Base-by-base conservation (phyloP, 2,329 filamentous ascomycete species). In the Apiospora hydei region DNA sequence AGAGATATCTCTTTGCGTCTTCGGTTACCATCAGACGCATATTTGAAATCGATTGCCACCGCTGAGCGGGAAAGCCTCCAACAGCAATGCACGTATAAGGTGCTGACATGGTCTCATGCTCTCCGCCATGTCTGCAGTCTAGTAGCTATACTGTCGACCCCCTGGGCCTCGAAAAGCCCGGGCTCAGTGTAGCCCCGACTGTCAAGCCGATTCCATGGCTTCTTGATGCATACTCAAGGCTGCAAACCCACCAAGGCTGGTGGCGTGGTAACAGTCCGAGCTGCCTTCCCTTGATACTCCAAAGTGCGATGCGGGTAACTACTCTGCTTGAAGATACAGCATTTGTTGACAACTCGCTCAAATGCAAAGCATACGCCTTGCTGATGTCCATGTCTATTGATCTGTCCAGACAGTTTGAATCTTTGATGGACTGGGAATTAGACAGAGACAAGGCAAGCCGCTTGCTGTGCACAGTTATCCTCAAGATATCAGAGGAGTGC, bases 111-210 rank as follows among this genome's bases (percentile, higher is more conserved):
- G 30, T 82, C 83, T 4, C 86, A 88, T 72, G 85, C 85, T 49
- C 72, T 88, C 8, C 83, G 83, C 13, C 87, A 89, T 75, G 83
- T 84, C 13, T 78, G 78, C 3, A 83, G 84, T 73, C 76, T 90
- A 24, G 78, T 85, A 14, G 82, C 80, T 18, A 82, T 88, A 11
- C 76, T 89, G 14, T 81, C 53, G 83, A 13, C 82, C 83, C 70
- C 82, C 83, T 75, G 86, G 6, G 66, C 81, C 10, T 82, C 80
- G 13, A 76, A 79, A n/a, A 79, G 81, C 24, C 70, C 78, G 5
- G 78, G 76, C 57, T 77, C 78, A 13, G 80, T 74, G 16, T 71
- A 77, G 34, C 53, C 38, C 30, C 68, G 6, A 43, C 47, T 41
- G 16, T 14, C 24, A 85, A 85, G 73, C 81, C 82, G 72, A 78